Percentiles rank a stretch among this genome's conserved stretches.
Conservation (phyloP, 148 eudicot species). For the Heliosperma pusillum region DNA sequence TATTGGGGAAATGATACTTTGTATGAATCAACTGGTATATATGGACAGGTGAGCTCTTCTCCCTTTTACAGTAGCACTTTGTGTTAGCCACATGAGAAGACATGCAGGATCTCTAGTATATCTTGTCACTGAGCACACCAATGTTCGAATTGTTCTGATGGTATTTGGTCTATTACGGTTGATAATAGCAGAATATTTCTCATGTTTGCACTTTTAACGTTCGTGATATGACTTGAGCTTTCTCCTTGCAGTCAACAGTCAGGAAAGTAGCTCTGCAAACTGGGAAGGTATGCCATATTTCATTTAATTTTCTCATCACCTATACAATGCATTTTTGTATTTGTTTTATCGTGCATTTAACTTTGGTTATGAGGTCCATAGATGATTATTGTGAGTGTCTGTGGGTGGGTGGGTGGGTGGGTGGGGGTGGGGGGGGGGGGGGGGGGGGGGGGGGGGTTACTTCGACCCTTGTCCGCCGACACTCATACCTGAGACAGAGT, state of each 20-base stretch:
- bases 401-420: too few species aligned
- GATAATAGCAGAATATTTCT: neutral
- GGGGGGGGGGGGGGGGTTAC: too few species aligned
- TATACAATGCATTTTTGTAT: neutral
- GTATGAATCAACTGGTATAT: slow-evolving; percentile 84
- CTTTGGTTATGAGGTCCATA: neutral
- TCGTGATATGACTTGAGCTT: slow-evolving; percentile 18
- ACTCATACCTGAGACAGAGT: too few species aligned
- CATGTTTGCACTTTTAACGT: neutral
- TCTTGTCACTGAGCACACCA: too few species aligned
- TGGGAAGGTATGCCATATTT: slow-evolving; percentile 62
- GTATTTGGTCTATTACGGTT: neutral
- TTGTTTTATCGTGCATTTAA: neutral
- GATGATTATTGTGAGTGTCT: too few species aligned
- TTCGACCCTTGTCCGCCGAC: too few species aligned
- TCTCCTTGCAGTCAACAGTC: slow-evolving; percentile 78
- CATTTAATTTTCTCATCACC: neutral
- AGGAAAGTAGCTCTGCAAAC: slow-evolving; percentile 72
- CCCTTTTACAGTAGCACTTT: neutral
- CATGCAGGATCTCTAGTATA: neutral
- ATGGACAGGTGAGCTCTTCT: slow-evolving; percentile 47
- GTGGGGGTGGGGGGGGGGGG: too few species aligned
- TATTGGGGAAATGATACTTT: slow-evolving; percentile 76
- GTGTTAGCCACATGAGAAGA: neutral
- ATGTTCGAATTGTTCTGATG: neutral